Conservation (phyloP, 257 asterid genomes). For the Forsythia suspensa region DNA sequence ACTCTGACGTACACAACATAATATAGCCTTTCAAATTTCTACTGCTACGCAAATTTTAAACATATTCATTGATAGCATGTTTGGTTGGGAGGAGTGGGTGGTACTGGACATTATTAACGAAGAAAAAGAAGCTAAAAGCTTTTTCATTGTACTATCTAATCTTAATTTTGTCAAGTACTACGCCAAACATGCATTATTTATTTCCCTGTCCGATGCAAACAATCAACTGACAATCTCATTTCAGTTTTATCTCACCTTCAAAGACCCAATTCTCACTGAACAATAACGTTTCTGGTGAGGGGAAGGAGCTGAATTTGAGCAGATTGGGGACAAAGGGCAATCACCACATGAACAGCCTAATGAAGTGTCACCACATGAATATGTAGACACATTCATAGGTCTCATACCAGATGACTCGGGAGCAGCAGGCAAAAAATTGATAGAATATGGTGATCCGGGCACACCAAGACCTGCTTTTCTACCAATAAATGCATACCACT, state of each 20-base stretch:
- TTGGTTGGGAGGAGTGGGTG: background rate
- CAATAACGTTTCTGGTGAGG: conserved; percentile 66
- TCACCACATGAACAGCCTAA: conserved; percentile 99
- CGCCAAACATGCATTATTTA: no score
- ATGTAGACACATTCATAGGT: conserved; percentile 81
- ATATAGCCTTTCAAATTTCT: background rate
- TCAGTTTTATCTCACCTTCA: conserved; percentile 53
- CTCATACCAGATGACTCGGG: conserved; percentile 75
- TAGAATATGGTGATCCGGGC: conserved; percentile 91
- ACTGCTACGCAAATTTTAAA: background rate
- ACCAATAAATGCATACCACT: conserved; percentile 86
- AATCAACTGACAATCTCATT: conserved; percentile 13
- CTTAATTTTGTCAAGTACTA: no score
- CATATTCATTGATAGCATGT: background rate
- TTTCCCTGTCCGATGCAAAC: background rate
- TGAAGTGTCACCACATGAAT: conserved; percentile 86
- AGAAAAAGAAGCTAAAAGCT: no score
- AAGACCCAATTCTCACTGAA: conserved; percentile 76
- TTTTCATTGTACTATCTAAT: no score
- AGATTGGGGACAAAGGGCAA: conserved; percentile 74
- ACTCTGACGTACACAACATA: background rate
- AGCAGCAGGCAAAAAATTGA: conserved; percentile 66
- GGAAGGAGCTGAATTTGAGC: conserved; percentile 72
- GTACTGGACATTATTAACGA: no score
- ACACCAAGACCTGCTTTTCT: conserved; percentile 61